Conservation (phyloP, 495 filamentous ascomycete genomes). For the Aeminium ludgeri region DNA sequence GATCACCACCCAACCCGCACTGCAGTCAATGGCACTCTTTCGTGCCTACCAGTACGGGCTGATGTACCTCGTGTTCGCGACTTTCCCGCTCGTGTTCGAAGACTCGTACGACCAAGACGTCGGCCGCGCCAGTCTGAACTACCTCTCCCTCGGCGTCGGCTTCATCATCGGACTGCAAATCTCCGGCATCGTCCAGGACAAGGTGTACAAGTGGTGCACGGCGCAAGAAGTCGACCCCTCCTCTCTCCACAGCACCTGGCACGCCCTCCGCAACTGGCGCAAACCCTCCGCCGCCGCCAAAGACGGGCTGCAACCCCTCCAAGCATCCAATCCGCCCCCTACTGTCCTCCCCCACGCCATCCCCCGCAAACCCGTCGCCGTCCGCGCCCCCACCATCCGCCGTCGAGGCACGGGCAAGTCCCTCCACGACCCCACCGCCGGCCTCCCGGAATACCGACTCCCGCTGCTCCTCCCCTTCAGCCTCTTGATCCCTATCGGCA, state of each 20-base stretch:
- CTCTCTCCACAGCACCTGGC: constrained; percentile 39
- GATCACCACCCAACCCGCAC: constrained; percentile 28
- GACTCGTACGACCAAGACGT: constrained; percentile 21
- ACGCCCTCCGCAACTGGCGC: constrained; percentile 36
- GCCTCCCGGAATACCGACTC: constrained; percentile 15
- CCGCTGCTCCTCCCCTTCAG: not conserved
- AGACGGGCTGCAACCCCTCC: too few relatives aligned
- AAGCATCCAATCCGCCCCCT: too few relatives aligned
- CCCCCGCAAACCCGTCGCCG: too few relatives aligned
- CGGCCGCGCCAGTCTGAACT: constrained; percentile 22
- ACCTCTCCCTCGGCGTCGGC: constrained; percentile 24
- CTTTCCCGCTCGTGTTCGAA: constrained; percentile 46
- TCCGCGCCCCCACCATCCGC: too few relatives aligned
- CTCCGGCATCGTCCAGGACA: constrained; percentile 40
- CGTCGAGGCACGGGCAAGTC: too few relatives aligned
- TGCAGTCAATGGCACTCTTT: constrained; percentile 32
- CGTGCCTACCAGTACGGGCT: constrained; percentile 46
- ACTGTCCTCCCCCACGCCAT: too few relatives aligned
- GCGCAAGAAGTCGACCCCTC: not conserved
- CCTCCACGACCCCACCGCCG: constrained; percentile 19
- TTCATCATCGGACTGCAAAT: constrained; percentile 26
- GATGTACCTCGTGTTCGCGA: constrained; percentile 46
- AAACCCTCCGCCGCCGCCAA: constrained; percentile 37
- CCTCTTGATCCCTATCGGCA: constrained; percentile 4
- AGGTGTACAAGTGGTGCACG: not conserved